A percentile compares a stretch with the other conserved stretches of the same genome.
These are phyloP conservation scores for Hortiboletus rubellus DNA, from an alignment of 1,284 basidiomycete genomes.

Conservation along the genomic window DNA sequence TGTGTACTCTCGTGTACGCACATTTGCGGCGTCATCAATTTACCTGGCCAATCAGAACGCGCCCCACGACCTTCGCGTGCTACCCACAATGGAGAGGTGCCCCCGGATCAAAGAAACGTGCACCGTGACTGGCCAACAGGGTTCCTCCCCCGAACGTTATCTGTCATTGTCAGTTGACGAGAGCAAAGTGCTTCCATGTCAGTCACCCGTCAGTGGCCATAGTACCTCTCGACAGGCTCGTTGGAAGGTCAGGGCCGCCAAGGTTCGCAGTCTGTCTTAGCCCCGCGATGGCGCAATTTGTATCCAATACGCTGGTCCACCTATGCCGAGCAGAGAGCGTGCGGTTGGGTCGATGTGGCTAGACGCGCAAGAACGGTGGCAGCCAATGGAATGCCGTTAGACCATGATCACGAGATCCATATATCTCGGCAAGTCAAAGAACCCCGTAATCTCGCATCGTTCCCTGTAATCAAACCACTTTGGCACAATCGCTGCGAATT, in stretches of 20 bases:
- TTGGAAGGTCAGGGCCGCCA: not conserved
- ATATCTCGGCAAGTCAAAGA: not conserved
- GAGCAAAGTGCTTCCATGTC: not conserved
- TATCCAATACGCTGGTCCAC: not conserved
- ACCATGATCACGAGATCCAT: not conserved
- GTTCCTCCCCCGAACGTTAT: conserved; percentile 3
- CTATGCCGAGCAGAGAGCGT: not conserved
- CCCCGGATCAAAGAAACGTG: conserved; percentile 12
- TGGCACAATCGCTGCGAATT: not conserved
- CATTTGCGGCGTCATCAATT: conserved; percentile 6
- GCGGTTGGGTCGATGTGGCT: not conserved
- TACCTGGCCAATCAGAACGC: conserved; percentile 14
- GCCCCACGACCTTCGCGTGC: conserved; percentile 5
- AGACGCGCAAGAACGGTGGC: not conserved
- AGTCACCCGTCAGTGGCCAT: not conserved
- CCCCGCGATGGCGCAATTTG: not conserved
- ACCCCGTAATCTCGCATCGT: not conserved
- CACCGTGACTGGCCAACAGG: conserved; percentile 7
- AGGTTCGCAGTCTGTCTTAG: not conserved
- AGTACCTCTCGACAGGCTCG: not conserved
- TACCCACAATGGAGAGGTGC: not conserved
- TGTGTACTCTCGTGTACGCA: conserved; percentile 2
- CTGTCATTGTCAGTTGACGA: not conserved
- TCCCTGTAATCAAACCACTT: conserved; percentile 11
- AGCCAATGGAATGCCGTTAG: conserved; percentile 7